phyloP scores from a whole-genome alignment of 169 alveolate genomes.

The Plasmodium vinckei region DNA sequence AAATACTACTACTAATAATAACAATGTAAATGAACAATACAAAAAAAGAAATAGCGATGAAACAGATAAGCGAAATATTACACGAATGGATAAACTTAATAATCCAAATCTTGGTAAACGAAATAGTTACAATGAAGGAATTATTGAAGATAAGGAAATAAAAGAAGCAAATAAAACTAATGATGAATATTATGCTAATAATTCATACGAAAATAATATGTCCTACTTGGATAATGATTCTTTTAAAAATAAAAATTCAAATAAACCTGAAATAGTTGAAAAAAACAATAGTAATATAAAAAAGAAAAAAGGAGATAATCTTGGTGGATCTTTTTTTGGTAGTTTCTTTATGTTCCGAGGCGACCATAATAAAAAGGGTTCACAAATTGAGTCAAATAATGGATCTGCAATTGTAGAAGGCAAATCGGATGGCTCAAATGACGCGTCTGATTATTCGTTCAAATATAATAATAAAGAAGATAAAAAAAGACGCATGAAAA shows the following conservation, averaged over 20 bases:
- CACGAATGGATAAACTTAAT: neutral
- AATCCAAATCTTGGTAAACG: neutral
- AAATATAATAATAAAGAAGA: slow-evolving; percentile 31
- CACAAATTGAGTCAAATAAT: slow-evolving; percentile 17
- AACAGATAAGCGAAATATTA: neutral
- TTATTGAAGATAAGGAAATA: neutral
- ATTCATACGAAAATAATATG: slow-evolving; percentile 4
- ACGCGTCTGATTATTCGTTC: slow-evolving; percentile 28
- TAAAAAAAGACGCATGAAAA: slow-evolving; percentile 10
- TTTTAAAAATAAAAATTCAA: neutral
- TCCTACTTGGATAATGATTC: slow-evolving; percentile 8
- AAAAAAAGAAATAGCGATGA: neutral
- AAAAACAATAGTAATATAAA: neutral
- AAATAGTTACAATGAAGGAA: neutral
- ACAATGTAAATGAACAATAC: neutral
- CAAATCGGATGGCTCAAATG: slow-evolving; percentile 13
- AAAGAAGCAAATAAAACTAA: neutral
- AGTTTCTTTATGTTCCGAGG: slow-evolving; percentile 35
- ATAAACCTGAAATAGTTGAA: neutral
- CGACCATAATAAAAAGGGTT: slow-evolving; percentile 26
- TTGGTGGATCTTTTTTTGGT: slow-evolving; percentile 25
- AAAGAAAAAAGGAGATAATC: neutral
- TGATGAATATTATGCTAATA: neutral
- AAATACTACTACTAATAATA: neutral
- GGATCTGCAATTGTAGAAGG: slow-evolving; percentile 14